Base-by-base conservation (phyloP, 164 flowering plant genomes). In the Platanus orientalis region DNA sequence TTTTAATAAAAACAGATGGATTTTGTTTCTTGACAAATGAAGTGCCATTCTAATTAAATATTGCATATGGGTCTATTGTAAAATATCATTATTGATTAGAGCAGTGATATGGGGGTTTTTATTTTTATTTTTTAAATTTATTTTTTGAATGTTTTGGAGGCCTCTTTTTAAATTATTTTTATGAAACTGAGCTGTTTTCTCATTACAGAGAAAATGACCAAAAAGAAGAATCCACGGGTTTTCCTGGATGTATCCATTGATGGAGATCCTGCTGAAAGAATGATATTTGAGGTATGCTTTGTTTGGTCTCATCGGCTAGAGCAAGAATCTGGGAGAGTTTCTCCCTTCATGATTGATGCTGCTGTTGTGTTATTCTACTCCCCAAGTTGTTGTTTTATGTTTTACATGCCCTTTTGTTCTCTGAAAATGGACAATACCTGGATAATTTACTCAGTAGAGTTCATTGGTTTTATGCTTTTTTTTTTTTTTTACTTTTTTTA, bases 221-320 rank as follows among this genome's bases (percentile, higher is more conserved):
- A 77, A 79, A 85, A 68, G 76, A 87, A 81, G 76, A 84, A 83
- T 44, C 86, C 90, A 9, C 60, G 81, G 44, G 96, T 89, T 27
- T 94, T 82, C 61, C 62, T 94, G 61, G 97, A 94, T 57, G 87
- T 94, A 16, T 91, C 90, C 1, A 72, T 94, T 68, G 97, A 91
- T 80, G 94, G 99, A 5, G 96, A 86, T 73, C 96, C 96, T 39
- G 61, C 60, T 62, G 97, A 88, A 71, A 83, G 79, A 66, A 84
- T 94, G 96, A 66, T 79, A 50, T 89, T 94, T 77, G 97, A 94
- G 99, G 99, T 94, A 73, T 11, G 28, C 1, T 65, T n/a, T n/a
- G n/a, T n/a, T 61, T n/a, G 29, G 19, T 17, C 26, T 47, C 10
- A 10, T 34, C 39, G 39, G 5, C 39, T 34, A 10, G 39, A 34